Base-by-base conservation (phyloP, 2,329 filamentous ascomycete species). In the Cordyceps militaris region DNA sequence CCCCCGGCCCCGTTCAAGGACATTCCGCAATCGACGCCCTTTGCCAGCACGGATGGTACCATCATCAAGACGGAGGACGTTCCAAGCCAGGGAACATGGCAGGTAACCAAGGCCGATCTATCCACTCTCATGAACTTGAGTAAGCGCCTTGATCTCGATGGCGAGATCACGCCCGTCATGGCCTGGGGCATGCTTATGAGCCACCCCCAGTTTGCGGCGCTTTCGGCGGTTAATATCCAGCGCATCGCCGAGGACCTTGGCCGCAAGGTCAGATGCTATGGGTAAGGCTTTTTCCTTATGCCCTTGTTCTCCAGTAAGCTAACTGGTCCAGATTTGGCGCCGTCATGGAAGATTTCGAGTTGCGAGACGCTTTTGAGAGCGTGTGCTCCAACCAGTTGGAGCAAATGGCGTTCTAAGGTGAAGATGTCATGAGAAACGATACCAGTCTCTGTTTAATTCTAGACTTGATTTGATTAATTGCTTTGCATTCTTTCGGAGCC, bases 101-200 rank as follows among this genome's bases (percentile, higher is more conserved):
- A 94, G 68, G 75, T 94, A 6, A 85, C 81, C 59, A 89, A 87
- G 69, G 82, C 81, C 38, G 90, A 94, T 66, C 79, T 99, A 51
- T 77, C 86, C 53, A 95, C 88, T 56, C 78, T 97, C 56, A 81
- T 97, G 60, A 88, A 96, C 67, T 79, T 97, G 57, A 96, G 91
- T 74, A 83, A 86, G 64, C 85, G 86, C 65, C 79, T 97, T 26
- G 86, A 94, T 64, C 83, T 94, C 2, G 89, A 94, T 61, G 91
- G 91, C 54, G 90, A 95, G 73, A 89, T 97, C 66, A 97, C 93
- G 19, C 94, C 94, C 0, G 89, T 97, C 63, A 96, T 96, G 90
- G 92, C 92, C 0, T 93, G 94, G 84, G 88, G 90, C 51, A 88
- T 89, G 73, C 80, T 97, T 51, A 76, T 91, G 61, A 80, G 79